Base-by-base conservation (phyloP, 768 basidiomycete species). In the Termitomyces eurrhizus region DNA sequence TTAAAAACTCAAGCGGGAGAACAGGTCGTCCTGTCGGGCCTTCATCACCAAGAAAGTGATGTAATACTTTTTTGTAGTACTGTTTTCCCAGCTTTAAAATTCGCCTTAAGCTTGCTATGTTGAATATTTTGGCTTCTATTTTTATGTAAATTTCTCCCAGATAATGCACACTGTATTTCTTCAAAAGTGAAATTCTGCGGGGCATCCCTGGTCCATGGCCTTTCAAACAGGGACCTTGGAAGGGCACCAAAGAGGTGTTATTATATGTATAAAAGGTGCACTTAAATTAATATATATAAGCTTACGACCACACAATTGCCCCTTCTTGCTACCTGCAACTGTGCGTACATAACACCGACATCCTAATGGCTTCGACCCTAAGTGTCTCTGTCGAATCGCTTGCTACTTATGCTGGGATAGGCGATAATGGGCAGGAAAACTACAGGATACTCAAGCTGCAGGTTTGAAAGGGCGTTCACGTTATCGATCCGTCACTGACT, bases 371-470 rank as follows among this genome's bases (percentile, higher is more conserved):
- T 41, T 51, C 61, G 11, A 42, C 55, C 36, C 50, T 65, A 42
- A 60, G 46, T 35, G 59, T 69, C 52, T 57, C 65, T 14, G 64
- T 56, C 12, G 46, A 62, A 52, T 63, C 66, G 4, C 64, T 68
- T 9, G 65, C 65, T n/a, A 59, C 56, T 18, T 52, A 62, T 12
- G 65, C 51, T 35, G 66, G 66, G 2, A 33, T 66, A 26, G 56
- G 65, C 45, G 52, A 65, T 24, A 48, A 59, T n/a, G 56, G 48
- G 18, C 46, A 64, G 26, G 59, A 53, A 14, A 56, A 60, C 37
- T 54, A 35, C 32, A 57, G 49, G n/a, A 35, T 67, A 39, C 51
- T 72, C 12, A 70, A 66, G 44, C 59, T 59, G 39, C 68, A 68
- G 67, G 69, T 68, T 13, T 48, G 62, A 45, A 16, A 37, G 4